Evolutionary conservation across 2,329 filamentous ascomycete species (phyloP).

Genomic region (Ophiocordyceps camponoti-leonardi): DNA sequence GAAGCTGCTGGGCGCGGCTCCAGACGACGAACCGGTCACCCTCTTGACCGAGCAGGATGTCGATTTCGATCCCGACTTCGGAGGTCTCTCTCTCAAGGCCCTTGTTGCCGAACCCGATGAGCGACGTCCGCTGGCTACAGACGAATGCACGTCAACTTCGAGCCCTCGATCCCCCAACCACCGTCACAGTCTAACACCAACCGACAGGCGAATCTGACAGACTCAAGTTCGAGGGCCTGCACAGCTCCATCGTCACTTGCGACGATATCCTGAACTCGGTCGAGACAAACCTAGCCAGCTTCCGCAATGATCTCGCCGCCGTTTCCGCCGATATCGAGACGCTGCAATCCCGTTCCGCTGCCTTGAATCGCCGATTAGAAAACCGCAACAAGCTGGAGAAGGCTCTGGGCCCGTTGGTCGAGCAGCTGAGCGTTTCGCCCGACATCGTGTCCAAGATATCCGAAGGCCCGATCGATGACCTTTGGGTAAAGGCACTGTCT

Average conservation of each 20-base stretch:
- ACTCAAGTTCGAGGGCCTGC: slow-evolving; percentile 75
- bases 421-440: slow-evolving; percentile 81
- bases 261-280: slow-evolving; percentile 89
- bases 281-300: slow-evolving; percentile 79
- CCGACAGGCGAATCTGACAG: slow-evolving; percentile 60
- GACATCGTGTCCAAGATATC: slow-evolving; percentile 68
- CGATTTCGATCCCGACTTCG: slow-evolving; percentile 60
- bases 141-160: slow-evolving; percentile 46
- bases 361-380: slow-evolving; percentile 68
- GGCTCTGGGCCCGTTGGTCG: slow-evolving; percentile 70
- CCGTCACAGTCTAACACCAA: neutral
- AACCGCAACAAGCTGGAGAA: slow-evolving; percentile 85
- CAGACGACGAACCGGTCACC: slow-evolving; percentile 4
- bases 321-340: slow-evolving; percentile 94
- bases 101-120: slow-evolving; percentile 29
- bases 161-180: neutral
- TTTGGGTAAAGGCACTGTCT: slow-evolving; percentile 66
- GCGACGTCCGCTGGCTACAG: slow-evolving; percentile 32
- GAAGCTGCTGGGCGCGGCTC: slow-evolving; percentile 18
- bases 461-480: slow-evolving; percentile 77
- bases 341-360: slow-evolving; percentile 69
- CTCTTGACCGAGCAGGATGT: slow-evolving; percentile 33
- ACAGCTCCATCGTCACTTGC: slow-evolving; percentile 75
- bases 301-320: slow-evolving; percentile 78
- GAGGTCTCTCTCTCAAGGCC: slow-evolving; percentile 56